phyloP scores from a whole-genome alignment of 306 rosid species.

The Gastrolobium bilobum region DNA sequence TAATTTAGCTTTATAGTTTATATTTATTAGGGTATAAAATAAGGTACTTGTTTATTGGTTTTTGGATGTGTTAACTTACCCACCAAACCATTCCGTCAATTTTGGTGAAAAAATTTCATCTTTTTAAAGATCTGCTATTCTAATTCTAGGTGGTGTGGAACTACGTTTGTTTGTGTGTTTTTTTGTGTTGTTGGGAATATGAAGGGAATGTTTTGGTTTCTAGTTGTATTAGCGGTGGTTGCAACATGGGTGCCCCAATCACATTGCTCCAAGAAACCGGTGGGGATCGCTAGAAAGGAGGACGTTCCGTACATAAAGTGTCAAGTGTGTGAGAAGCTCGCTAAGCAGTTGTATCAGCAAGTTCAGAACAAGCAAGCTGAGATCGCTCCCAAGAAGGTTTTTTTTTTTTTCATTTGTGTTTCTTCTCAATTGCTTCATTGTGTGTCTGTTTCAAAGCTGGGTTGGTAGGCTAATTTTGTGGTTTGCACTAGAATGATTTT shows the following conservation, averaged over 20 bases:
- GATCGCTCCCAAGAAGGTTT: constrained; percentile 89
- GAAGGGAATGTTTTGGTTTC: constrained; percentile 53
- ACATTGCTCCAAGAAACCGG: constrained; percentile 72
- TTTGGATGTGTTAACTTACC: constrained; percentile 5
- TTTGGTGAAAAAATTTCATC: constrained; percentile 15
- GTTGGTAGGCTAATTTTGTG: constrained; percentile 28
- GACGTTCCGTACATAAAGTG: constrained; percentile 87
- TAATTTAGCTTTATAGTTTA: neutral
- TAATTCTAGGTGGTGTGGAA: neutral
- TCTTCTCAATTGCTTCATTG: constrained; percentile 18
- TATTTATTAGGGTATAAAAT: neutral
- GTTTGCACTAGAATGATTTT: constrained; percentile 24
- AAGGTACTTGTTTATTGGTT: neutral
- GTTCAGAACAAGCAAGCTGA: constrained; percentile 79
- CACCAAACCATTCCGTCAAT: neutral
- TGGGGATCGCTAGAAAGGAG: constrained; percentile 75
- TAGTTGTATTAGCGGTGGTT: constrained; percentile 55
- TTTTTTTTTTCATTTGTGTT: constrained; percentile 37
- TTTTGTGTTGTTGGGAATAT: constrained; percentile 50
- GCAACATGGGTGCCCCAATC: constrained; percentile 66
- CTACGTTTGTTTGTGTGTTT: neutral
- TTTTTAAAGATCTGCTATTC: constrained; percentile 22
- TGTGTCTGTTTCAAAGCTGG: constrained; percentile 32
- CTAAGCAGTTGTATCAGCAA: constrained; percentile 73
- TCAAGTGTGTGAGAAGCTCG: constrained; percentile 92